Base-by-base conservation (phyloP, 2,329 filamentous ascomycete species). In the Epichloe gansuensis region DNA sequence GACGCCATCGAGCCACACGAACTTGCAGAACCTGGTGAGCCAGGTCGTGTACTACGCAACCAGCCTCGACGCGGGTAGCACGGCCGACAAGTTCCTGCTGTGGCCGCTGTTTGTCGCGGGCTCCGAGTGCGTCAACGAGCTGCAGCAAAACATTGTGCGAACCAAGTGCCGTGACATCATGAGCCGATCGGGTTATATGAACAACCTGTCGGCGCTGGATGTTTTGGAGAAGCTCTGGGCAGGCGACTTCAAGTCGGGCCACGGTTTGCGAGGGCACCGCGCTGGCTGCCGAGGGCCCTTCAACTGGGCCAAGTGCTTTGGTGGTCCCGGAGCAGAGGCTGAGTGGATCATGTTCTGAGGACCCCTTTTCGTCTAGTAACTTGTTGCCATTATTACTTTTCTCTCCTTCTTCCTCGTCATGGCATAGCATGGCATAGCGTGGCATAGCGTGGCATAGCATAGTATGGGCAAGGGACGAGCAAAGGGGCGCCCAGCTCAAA, bases 61-160 rank as follows among this genome's bases (percentile, higher is more conserved):
- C 6, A 84, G 83, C 51, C 82, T 96, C 39, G 83, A 88, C 56
- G 77, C 83, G 3, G 85, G 78, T 42, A 82, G 80, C 61, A 78
- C 76, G 47, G 83, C 85, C 39, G 86, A 95, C 68, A 94, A 95
- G 64, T 95, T 95, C 65, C 72, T 96, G 9, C 80, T 96, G 8
- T 96, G 91, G 91, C 91, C 91, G 3, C 77, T 96, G 3, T 95
- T 96, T 65, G 85, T 96, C 50, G 83, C 86, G 1, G 91, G 91
- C 21, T 90, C 88, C 23, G 91, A 96, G 71, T 95, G 89, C 61
- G 85, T 93, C 57, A 85, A 88, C 58, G 82, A 87, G 61, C 74
- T 83, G 49, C 87, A 95, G 62, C 86, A 91, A 57, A 80, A 81
- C 53, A 81, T 91, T 54, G 85, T 96, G 50, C 82, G 90, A 51